These are phyloP conservation scores for Teratosphaeriaceae sp. DNA, from an alignment of 2,329 filamentous ascomycete species.

Conservation along the genomic window DNA sequence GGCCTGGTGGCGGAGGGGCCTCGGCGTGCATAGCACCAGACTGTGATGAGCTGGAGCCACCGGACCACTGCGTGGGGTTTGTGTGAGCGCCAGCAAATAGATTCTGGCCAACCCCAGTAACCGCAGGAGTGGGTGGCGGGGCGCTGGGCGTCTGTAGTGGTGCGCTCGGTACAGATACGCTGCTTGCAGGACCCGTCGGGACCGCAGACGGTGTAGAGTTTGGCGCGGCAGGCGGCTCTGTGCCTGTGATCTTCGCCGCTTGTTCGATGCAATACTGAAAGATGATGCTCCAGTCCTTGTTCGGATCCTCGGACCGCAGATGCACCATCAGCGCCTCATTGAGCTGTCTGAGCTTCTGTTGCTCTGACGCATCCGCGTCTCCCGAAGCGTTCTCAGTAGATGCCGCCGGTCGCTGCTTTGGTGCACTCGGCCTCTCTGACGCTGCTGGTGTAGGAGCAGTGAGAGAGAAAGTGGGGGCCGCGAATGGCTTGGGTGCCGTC, in stretches of 20 bases:
- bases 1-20: slow-evolving; percentile 1
- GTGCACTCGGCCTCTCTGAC: not conserved
- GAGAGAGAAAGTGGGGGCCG: not conserved
- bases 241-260: slow-evolving; percentile 18
- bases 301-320: slow-evolving; percentile 17
- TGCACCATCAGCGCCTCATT: slow-evolving; percentile 24
- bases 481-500: slow-evolving; percentile 6
- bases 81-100: too few relatives aligned
- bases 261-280: slow-evolving; percentile 21
- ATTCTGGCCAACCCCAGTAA: too few relatives aligned
- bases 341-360: slow-evolving; percentile 16
- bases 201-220: too few relatives aligned
- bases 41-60: not conserved
- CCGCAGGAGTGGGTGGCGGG: too few relatives aligned
- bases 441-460: slow-evolving; percentile 3
- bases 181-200: too few relatives aligned
- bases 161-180: too few relatives aligned
- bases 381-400: not conserved
- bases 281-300: slow-evolving; percentile 23
- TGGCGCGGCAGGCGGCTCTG: not conserved
- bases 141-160: too few relatives aligned
- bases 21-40: not conserved
- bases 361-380: slow-evolving; percentile 2
- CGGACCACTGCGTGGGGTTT: too few relatives aligned
- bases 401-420: not conserved